phyloP scores from a whole-genome alignment of 352 stramenopile genomes.

The Salisapilia sapeloensis region DNA sequence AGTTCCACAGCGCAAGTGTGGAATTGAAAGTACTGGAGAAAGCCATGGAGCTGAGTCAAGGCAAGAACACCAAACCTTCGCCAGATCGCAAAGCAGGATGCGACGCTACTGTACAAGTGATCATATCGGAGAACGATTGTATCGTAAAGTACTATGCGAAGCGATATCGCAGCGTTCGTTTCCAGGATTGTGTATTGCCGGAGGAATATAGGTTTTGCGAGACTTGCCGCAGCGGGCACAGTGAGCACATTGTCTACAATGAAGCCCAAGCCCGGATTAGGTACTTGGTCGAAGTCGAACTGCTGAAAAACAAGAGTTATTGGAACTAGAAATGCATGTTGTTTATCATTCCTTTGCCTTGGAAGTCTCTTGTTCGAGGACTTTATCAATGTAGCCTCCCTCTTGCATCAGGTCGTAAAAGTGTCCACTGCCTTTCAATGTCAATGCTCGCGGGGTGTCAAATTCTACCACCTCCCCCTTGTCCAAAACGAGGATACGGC shows the following conservation, averaged over 20 bases:
- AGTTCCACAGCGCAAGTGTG: conserved; percentile 10
- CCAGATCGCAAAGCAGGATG: conserved; percentile 8
- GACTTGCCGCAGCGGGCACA: conserved; percentile 9
- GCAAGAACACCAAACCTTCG: too few species aligned
- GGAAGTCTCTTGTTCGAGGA: too few species aligned
- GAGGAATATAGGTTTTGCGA: conserved; percentile 10
- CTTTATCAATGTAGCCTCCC: conserved; percentile 20
- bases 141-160: conserved; percentile 22
- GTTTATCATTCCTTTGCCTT: too few species aligned
- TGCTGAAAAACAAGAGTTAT: too few species aligned
- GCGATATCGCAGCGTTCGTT: conserved; percentile 33
- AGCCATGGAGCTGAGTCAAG: too few species aligned
- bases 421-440: conserved; percentile 10
- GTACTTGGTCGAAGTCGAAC: conserved; percentile 64
- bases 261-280: conserved; percentile 47
- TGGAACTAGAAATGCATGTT: too few species aligned
- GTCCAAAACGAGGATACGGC: conserved; percentile 93
- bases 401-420: conserved; percentile 22
- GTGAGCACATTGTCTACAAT: conserved; percentile 65
- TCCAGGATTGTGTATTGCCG: conserved; percentile 3
- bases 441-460: conserved; percentile 53
- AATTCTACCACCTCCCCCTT: conserved; percentile 78
- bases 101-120: conserved; percentile 5
- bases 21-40: conserved; percentile 29
- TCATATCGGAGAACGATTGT: conserved; percentile 4